These are phyloP conservation scores for Mortierella sp. DNA, from an alignment of 371 early-diverging fungal species.

Conservation along the genomic window DNA sequence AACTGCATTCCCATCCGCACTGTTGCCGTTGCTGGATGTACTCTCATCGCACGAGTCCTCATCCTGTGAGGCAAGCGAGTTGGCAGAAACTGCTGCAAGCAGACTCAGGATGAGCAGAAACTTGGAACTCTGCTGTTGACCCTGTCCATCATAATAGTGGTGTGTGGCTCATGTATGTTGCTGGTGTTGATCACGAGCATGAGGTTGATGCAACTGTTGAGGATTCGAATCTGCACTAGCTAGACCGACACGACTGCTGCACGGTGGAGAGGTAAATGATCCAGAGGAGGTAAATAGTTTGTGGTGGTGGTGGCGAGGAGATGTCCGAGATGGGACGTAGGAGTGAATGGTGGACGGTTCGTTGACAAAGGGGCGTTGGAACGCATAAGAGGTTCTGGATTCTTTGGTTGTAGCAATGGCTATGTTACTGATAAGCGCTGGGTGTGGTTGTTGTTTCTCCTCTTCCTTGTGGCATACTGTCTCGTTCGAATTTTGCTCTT, in stretches of 20 bases:
- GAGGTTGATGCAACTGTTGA: neutral
- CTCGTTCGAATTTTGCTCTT: no score
- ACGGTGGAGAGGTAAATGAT: slow-evolving; percentile 15
- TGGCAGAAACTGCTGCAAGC: slow-evolving; percentile 6
- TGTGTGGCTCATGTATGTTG: no score
- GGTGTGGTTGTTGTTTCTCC: neutral
- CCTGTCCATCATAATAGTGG: no score
- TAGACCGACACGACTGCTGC: slow-evolving; percentile 22
- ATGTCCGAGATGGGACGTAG: neutral
- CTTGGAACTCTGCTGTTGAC: neutral
- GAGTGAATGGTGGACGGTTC: neutral
- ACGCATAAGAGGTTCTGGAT: neutral
- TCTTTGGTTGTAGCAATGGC: neutral
- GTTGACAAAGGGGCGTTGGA: neutral
- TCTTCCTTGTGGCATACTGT: no score
- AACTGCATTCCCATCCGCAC: neutral
- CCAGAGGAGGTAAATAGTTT: neutral
- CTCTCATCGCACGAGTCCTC: neutral
- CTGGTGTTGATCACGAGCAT: neutral
- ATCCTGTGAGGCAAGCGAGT: neutral
- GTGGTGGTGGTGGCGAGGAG: neutral
- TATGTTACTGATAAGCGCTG: neutral
- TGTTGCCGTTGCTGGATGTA: neutral
- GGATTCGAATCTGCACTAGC: slow-evolving; percentile 27
- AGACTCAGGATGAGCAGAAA: slow-evolving; percentile 12